Conservation (phyloP, 345 rosid genomes). For the Xanthoceras sorbifolium region DNA sequence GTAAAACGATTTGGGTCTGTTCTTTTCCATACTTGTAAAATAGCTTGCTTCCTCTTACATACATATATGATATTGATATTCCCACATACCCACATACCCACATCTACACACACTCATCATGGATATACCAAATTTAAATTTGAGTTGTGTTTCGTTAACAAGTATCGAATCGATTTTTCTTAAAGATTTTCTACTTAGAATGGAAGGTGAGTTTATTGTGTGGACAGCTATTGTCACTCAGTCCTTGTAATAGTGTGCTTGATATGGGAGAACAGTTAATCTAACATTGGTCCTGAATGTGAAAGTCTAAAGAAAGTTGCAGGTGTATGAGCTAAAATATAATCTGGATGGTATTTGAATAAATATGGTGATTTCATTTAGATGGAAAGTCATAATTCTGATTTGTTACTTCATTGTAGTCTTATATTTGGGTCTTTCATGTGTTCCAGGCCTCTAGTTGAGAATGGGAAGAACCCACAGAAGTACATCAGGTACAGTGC, state of each 20-base stretch:
- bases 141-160: neutral
- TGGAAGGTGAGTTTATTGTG: neutral
- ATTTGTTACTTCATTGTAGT: neutral
- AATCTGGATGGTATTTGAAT: neutral
- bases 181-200: neutral
- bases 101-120: neutral
- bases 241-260: neutral
- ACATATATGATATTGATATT: neutral
- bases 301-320: neutral
- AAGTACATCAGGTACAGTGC: constrained; percentile 79
- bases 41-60: constrained; percentile 54
- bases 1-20: constrained; percentile 85
- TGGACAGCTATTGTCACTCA: neutral
- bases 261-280: neutral
- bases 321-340: neutral
- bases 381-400: neutral
- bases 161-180: neutral
- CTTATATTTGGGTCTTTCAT: constrained; percentile 5
- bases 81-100: neutral
- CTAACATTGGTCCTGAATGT: neutral
- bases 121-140: neutral
- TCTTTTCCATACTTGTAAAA: constrained; percentile 40
- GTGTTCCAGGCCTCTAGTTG: constrained; percentile 76
- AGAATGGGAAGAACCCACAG: constrained; percentile 78
- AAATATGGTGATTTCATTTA: neutral